Evolutionary conservation across 768 basidiomycete species (phyloP), one percentile per base, ranked within the genome.

Genomic region (Podaxis rugospora): DNA sequence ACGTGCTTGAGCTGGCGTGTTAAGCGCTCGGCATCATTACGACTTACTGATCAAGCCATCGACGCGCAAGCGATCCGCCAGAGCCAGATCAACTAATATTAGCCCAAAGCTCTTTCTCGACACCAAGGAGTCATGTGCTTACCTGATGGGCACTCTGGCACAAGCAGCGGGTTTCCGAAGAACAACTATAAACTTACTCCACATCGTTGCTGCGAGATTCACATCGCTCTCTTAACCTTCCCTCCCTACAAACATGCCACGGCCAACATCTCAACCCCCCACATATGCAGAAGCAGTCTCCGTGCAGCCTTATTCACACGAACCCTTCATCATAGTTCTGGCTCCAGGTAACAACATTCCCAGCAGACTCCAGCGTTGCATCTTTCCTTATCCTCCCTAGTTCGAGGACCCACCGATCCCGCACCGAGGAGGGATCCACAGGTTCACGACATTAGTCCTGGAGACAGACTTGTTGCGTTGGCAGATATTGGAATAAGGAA

Each of bases 391-490:
- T 9, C 16, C 4, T 32, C 32, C 9, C 32, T 32, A 32, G 57
- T 46, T 21, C 32, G 28, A 32, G 46, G 51, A 21, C 32, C 40
- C n/a, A 16, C 32, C 13, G 51, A 55, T 18, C 28, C 10, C 10
- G 5, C 59, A 6, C 14, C 1, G 16, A 55, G 44, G 27, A 54
- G 13, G 13, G 23, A 37, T 32, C 59, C 59, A 7, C 59, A 53
- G 14, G 59, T 61, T 49, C 59, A 61, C n/a, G 59, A 61, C n/a
- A 61, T 61, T 16, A 49, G 59, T 40, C 53, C 59, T n/a, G 59
- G 59, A 3, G 59, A 61, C 35, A 54, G 52, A 18, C 40, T 61
- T 13, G 59, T 61, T 4, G 59, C 59, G 4, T 54, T 61, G 44
- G 44, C 37, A 10, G 59, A 61, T 36, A 61, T 54, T 21, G 21